Evolutionary conservation across 2,329 filamentous ascomycete genomes (phyloP).

Genomic region (Leptographium galeiforme): DNA sequence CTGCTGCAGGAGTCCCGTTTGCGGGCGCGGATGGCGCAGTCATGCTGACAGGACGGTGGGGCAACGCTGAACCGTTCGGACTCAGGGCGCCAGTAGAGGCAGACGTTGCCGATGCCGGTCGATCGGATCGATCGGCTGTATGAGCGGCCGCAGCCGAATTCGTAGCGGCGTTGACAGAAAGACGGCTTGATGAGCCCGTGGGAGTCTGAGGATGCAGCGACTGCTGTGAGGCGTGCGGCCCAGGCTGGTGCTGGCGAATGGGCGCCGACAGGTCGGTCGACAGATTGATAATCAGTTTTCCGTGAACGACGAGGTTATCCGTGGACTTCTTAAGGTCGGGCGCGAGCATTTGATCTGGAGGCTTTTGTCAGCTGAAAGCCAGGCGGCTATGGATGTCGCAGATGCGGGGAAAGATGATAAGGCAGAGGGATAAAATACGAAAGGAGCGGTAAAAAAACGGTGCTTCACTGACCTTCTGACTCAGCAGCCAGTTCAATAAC

Average conservation of each 20-base stretch:
- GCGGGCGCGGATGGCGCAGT: conserved; percentile 22
- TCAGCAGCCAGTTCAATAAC: conserved; percentile 82
- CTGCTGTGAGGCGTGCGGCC: conserved; percentile 5
- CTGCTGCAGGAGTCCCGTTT: conserved; percentile 17
- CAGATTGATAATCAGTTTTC: conserved; percentile 91
- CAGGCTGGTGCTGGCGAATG: conserved; percentile 30
- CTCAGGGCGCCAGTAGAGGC: conserved; percentile 29
- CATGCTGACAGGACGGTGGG: conserved; percentile 34
- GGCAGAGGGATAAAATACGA: conserved; percentile 4
- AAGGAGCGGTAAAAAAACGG: neutral
- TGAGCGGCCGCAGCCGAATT: conserved; percentile 31
- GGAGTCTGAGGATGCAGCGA: conserved; percentile 8
- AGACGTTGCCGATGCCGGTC: conserved; percentile 40
- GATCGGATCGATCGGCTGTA: conserved; percentile 29
- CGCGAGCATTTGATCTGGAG: conserved; percentile 94
- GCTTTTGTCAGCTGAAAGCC: conserved; percentile 14
- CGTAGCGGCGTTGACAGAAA: conserved; percentile 26
- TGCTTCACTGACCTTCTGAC: conserved; percentile 57
- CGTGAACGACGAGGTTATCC: conserved; percentile 94
- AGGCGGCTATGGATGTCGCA: neutral
- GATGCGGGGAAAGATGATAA: neutral
- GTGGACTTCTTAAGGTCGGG: conserved; percentile 94
- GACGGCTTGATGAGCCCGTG: conserved; percentile 28
- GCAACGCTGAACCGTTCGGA: conserved; percentile 23
- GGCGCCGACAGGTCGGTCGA: conserved; percentile 77